Evolutionary conservation across 2,329 filamentous ascomycete genomes (phyloP).

Genomic region (Eutypella sp.): DNA sequence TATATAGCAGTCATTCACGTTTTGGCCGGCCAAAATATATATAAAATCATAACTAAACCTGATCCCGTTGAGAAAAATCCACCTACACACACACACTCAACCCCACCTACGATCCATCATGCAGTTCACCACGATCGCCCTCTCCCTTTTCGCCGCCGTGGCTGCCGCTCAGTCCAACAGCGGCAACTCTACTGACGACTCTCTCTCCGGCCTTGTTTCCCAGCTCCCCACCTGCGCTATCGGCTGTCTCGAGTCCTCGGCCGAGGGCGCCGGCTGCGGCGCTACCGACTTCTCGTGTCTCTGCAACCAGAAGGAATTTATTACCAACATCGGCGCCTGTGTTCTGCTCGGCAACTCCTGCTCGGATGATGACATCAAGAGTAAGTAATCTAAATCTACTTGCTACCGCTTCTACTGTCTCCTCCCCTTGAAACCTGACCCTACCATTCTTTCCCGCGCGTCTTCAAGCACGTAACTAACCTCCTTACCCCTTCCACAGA

Average conservation of each 20-base stretch:
- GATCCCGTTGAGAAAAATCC: neutral
- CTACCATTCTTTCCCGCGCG: too few relatives aligned
- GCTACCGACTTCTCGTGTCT: slow-evolving; percentile 25
- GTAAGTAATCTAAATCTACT: slow-evolving; percentile 16
- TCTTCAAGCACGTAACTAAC: too few relatives aligned
- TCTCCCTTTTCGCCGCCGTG: slow-evolving; percentile 20
- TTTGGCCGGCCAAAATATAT: too few relatives aligned
- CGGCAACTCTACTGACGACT: slow-evolving; percentile 14
- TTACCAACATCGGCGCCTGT: slow-evolving; percentile 17
- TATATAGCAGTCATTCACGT: too few relatives aligned
- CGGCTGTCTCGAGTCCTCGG: slow-evolving; percentile 17
- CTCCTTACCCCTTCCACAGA: slow-evolving; percentile 12
- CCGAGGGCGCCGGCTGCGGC: slow-evolving; percentile 18
- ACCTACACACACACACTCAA: neutral
- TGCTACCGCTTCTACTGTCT: neutral
- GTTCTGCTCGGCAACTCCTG: slow-evolving; percentile 14
- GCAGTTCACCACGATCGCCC: slow-evolving; percentile 14
- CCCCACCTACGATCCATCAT: slow-evolving; percentile 3
- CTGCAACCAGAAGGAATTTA: slow-evolving; percentile 22
- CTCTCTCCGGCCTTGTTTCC: slow-evolving; percentile 23
- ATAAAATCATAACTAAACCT: neutral
- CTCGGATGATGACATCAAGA: slow-evolving; percentile 13
- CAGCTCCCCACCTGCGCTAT: slow-evolving; percentile 25
- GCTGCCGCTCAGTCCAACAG: slow-evolving; percentile 16
- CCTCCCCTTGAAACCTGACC: neutral